phyloP scores from a whole-genome alignment of 2,329 filamentous ascomycete genomes.

The Fusarium sp. region DNA sequence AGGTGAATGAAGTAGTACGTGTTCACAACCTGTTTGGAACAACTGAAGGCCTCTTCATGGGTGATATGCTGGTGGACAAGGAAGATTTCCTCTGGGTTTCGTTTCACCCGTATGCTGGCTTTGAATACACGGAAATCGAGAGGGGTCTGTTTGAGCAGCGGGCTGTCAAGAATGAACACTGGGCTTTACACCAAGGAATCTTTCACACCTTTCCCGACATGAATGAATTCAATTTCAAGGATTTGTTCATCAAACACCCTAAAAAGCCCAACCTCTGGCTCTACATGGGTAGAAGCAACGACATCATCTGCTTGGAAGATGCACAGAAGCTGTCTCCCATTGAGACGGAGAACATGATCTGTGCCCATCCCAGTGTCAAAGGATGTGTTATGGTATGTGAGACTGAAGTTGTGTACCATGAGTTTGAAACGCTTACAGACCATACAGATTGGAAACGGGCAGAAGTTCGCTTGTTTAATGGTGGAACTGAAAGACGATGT shows the following conservation, averaged over 20 bases:
- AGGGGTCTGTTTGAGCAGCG: neutral
- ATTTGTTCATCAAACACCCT: neutral
- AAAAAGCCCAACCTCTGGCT: neutral
- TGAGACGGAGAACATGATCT: neutral
- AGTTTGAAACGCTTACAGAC: fast-evolving
- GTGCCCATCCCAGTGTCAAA: neutral
- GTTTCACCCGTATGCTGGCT: neutral
- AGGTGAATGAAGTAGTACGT: neutral
- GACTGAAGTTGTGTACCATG: fast-evolving
- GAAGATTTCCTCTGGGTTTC: neutral
- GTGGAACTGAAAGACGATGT: neutral
- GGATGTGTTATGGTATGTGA: neutral
- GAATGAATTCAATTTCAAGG: neutral
- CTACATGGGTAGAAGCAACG: neutral
- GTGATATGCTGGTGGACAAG: neutral
- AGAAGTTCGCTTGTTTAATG: neutral
- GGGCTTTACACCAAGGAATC: neutral
- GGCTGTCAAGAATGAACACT: neutral
- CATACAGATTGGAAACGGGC: neutral
- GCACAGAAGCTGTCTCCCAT: neutral
- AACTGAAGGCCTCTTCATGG: neutral
- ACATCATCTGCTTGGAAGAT: neutral
- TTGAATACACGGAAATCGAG: neutral
- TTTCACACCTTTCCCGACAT: neutral
- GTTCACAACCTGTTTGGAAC: neutral